phyloP scores from a whole-genome alignment of 2,329 filamentous ascomycete species.

The Pseudogymnoascus sp. region DNA sequence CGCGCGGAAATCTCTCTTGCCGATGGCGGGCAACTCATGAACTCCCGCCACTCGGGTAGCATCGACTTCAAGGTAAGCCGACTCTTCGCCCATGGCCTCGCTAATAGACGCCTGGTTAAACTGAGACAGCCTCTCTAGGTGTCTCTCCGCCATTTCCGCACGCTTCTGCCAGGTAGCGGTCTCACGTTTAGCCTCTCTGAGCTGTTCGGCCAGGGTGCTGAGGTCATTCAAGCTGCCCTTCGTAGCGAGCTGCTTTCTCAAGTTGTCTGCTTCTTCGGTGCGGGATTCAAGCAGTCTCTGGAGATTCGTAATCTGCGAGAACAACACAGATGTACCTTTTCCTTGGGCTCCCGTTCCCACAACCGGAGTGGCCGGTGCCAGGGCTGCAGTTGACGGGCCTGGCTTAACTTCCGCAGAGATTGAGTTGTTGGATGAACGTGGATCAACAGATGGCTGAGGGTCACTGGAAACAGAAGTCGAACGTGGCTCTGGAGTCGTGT shows the following conservation, averaged over 20 bases:
- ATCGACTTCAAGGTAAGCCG: not conserved
- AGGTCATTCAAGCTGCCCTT: conserved; percentile 27
- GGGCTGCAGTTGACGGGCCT: not conserved
- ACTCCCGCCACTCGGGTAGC: not conserved
- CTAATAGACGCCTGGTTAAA: not conserved
- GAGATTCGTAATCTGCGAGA: conserved; percentile 43
- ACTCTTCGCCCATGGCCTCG: not conserved
- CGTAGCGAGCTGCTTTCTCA: conserved; percentile 40
- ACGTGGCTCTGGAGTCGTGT: not conserved
- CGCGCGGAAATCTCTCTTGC: not conserved
- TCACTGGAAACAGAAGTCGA: not conserved
- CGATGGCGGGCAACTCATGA: not conserved
- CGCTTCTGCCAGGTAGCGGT: conserved; percentile 45
- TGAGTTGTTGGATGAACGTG: not conserved
- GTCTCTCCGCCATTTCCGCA: conserved; percentile 49
- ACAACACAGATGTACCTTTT: conserved; percentile 30
- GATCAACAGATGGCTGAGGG: not conserved
- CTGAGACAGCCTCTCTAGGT: conserved; percentile 34
- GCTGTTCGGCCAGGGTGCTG: conserved; percentile 41
- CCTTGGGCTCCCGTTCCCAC: not conserved
- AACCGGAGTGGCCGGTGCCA: not conserved
- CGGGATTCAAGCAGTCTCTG: conserved; percentile 40
- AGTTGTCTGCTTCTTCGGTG: conserved; percentile 39
- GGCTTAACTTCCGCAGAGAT: not conserved
- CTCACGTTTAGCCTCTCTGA: conserved; percentile 39